A percentile compares a stretch with the other conserved stretches of the same genome.
phyloP scores from a whole-genome alignment of 257 asterid genomes.

The Oldenlandia corymbosa region DNA sequence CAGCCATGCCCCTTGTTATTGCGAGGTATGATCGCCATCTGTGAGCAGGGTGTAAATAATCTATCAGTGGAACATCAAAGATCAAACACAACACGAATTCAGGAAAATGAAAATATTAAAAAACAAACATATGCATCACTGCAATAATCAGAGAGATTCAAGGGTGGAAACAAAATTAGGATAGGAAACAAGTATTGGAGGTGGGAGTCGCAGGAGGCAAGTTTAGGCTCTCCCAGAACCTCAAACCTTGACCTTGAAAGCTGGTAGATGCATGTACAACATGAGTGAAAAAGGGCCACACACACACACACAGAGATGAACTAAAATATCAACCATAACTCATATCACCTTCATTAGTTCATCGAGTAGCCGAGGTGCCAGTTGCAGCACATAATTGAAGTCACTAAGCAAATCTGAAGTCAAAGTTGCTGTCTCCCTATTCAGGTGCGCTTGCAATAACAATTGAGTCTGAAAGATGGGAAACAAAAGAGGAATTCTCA shows the following conservation, averaged over 20 bases:
- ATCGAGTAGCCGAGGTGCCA: constrained; percentile 79
- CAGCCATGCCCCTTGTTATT: constrained; percentile 79
- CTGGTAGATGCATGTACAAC: not conserved
- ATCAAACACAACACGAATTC: not conserved
- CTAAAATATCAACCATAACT: too few species aligned
- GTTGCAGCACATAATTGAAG: constrained; percentile 56
- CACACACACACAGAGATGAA: not conserved
- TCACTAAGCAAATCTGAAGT: constrained; percentile 65
- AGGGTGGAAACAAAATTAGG: too few species aligned
- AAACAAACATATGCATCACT: not conserved
- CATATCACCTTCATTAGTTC: constrained; percentile 81
- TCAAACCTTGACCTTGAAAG: not conserved
- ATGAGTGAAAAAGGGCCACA: not conserved
- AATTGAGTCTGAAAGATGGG: constrained; percentile 56
- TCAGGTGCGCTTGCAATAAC: constrained; percentile 74
- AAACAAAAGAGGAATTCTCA: constrained; percentile 12
- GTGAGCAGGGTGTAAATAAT: constrained; percentile 17
- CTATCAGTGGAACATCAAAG: not conserved
- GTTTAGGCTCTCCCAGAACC: too few species aligned
- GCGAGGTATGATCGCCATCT: constrained; percentile 88
- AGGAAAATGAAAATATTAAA: not conserved
- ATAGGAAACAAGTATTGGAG: too few species aligned
- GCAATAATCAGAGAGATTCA: not conserved
- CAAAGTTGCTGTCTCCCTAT: constrained; percentile 53
- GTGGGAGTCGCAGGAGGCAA: too few species aligned